Conservation (phyloP, 2,329 filamentous ascomycete species). For the Beauveria caledonica region DNA sequence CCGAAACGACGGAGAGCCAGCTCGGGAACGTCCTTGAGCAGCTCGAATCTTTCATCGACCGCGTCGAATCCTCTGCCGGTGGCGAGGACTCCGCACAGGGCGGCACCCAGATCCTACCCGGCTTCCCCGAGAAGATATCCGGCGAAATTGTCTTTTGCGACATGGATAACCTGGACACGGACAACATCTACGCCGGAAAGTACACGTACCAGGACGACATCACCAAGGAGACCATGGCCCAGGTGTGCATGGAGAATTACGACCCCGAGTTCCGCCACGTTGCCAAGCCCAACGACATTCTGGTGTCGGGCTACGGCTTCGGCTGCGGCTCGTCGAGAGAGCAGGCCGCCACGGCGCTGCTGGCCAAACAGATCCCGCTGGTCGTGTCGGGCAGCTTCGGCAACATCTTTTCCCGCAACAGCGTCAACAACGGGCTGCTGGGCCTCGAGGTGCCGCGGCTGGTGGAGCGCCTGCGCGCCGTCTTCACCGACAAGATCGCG, state of each 20-base stretch:
- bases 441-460: slow-evolving; percentile 61
- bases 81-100: slow-evolving; percentile 17
- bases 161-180: slow-evolving; percentile 76
- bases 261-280: slow-evolving; percentile 60
- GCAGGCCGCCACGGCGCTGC: slow-evolving; percentile 76
- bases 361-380: slow-evolving; percentile 72
- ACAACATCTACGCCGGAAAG: slow-evolving; percentile 74
- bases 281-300: slow-evolving; percentile 64
- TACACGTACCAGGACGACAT: slow-evolving; percentile 90
- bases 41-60: slow-evolving; percentile 15
- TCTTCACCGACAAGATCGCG: slow-evolving; percentile 47
- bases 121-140: slow-evolving; percentile 73
- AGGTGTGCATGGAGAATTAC: slow-evolving; percentile 92
- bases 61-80: slow-evolving; percentile 11
- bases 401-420: slow-evolving; percentile 72
- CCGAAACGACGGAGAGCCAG: not conserved
- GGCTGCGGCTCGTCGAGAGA: slow-evolving; percentile 76
- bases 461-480: slow-evolving; percentile 55
- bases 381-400: slow-evolving; percentile 75
- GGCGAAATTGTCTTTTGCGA: slow-evolving; percentile 89
- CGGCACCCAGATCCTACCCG: slow-evolving; percentile 65
- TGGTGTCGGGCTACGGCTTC: slow-evolving; percentile 84
- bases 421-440: slow-evolving; percentile 73
- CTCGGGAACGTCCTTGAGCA: slow-evolving; percentile 8
- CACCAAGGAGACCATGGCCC: slow-evolving; percentile 68